Percentiles rank a stretch among this genome's conserved stretches.
Evolutionary conservation across 192 early-diverging fungal genomes (phyloP).

Genomic region (Jimgerdemannia flammicorona): DNA sequence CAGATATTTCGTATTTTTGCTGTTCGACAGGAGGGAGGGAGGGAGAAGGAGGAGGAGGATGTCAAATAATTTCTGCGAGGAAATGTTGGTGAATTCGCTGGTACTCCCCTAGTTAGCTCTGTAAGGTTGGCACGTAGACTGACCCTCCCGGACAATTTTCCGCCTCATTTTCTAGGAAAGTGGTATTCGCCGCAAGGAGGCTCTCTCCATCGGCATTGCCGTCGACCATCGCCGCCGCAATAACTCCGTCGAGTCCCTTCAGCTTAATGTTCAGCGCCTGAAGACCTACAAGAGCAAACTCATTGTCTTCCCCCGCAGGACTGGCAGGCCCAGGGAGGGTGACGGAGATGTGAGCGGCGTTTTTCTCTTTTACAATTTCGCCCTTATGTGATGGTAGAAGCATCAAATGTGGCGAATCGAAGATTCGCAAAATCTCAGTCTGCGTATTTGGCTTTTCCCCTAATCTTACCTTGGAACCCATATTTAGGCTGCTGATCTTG

Average conservation of each 20-base stretch:
- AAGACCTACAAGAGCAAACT: constrained; percentile 93
- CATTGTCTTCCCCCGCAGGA: constrained; percentile 95
- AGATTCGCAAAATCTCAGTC: constrained; percentile 5
- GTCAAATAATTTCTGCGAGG: too few relatives aligned
- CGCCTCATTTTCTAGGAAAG: constrained; percentile 57
- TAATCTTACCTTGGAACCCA: constrained; percentile 1
- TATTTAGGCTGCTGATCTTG: constrained; percentile 40
- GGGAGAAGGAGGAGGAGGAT: too few relatives aligned
- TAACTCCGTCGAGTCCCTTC: constrained; percentile 91
- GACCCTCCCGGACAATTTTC: neutral
- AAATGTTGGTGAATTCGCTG: too few relatives aligned
- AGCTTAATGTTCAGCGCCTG: constrained; percentile 90
- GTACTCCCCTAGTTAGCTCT: neutral
- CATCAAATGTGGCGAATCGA: neutral
- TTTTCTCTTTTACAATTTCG: neutral
- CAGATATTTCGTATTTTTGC: too few relatives aligned
- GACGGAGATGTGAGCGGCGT: constrained; percentile 48
- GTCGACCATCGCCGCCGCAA: constrained; percentile 97
- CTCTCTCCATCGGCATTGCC: constrained; percentile 90
- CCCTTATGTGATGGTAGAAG: constrained; percentile 12
- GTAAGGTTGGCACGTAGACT: neutral
- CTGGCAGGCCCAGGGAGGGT: constrained; percentile 82
- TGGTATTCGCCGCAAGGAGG: constrained; percentile 90
- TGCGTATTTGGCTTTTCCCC: constrained; percentile 1
- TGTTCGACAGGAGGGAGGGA: too few relatives aligned